A percentile compares a stretch with the other conserved stretches of the same genome.
Conservation (phyloP, 2,329 filamentous ascomycete genomes). For the Aspergillus thermomutatus region DNA sequence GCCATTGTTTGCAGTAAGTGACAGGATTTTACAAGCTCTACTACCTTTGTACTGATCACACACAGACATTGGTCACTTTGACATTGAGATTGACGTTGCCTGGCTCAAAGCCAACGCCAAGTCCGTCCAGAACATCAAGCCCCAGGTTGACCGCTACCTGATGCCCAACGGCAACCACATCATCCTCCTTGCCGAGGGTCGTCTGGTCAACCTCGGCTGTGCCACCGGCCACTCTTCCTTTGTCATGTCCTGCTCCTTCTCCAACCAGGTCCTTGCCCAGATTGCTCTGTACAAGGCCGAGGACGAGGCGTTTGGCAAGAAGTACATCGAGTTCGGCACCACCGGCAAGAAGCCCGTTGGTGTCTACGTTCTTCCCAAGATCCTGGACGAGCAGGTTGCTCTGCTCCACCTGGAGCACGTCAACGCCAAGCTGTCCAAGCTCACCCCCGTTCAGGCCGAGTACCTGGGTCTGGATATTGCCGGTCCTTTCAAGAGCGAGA, state of each 20-base stretch:
- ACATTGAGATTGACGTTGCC: constrained; percentile 99
- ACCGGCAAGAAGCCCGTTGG: constrained; percentile 83
- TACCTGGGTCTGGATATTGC: constrained; percentile 83
- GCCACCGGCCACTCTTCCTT: constrained; percentile 99
- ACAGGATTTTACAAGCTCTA: neutral
- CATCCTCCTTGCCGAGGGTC: constrained; percentile 96
- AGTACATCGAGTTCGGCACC: constrained; percentile 96
- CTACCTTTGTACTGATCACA: neutral
- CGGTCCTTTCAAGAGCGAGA: constrained; percentile 95
- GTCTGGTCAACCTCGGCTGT: constrained; percentile 98
- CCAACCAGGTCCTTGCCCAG: constrained; percentile 99
- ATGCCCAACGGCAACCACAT: constrained; percentile 94
- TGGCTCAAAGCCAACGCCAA: constrained; percentile 98
- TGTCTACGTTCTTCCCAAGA: constrained; percentile 97
- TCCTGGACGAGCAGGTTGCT: constrained; percentile 97
- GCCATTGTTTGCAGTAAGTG: constrained; percentile 93
- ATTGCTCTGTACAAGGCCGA: constrained; percentile 96
- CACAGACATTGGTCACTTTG: constrained; percentile 97
- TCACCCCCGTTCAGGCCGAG: constrained; percentile 83
- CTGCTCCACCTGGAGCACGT: constrained; percentile 88
- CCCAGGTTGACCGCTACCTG: constrained; percentile 96
- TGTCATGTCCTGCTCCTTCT: constrained; percentile 99
- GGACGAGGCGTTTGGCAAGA: constrained; percentile 81
- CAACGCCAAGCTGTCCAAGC: constrained; percentile 88
- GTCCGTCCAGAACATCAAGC: constrained; percentile 98